Evolutionary conservation across 2,329 filamentous ascomycete species (phyloP).

Genomic region (Alternaria postmessia): DNA sequence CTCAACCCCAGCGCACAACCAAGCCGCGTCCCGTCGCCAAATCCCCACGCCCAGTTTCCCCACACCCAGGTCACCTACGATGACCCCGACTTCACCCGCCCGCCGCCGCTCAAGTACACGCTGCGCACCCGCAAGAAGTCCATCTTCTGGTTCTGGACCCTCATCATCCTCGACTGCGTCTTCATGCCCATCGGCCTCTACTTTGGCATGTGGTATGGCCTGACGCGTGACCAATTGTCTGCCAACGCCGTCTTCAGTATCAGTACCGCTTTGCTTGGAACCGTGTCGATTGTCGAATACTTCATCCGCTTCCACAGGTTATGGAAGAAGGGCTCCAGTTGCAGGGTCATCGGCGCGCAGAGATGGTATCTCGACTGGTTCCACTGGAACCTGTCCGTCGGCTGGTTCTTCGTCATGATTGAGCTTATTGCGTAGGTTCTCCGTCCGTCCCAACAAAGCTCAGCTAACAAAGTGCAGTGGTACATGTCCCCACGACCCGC

Average conservation of each 20-base stretch:
- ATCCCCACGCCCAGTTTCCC: slow-evolving; percentile 47
- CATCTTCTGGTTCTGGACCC: slow-evolving; percentile 66
- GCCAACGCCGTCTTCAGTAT: slow-evolving; percentile 63
- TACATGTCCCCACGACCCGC: slow-evolving; percentile 57
- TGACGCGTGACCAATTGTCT: slow-evolving; percentile 55
- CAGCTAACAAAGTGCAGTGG: slow-evolving; percentile 45
- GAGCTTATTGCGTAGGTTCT: slow-evolving; percentile 60
- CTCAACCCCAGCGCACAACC: slow-evolving; percentile 29
- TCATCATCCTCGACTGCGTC: slow-evolving; percentile 67
- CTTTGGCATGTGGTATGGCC: slow-evolving; percentile 67
- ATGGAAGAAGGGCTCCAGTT: slow-evolving; percentile 61
- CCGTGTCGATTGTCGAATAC: slow-evolving; percentile 64
- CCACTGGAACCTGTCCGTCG: slow-evolving; percentile 64
- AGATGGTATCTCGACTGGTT: slow-evolving; percentile 63
- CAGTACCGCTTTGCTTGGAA: slow-evolving; percentile 62
- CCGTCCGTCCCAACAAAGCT: neutral
- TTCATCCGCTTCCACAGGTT: slow-evolving; percentile 59
- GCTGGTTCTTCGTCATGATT: slow-evolving; percentile 65
- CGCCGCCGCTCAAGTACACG: slow-evolving; percentile 65
- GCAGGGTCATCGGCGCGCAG: slow-evolving; percentile 60
- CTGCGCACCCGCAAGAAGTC: slow-evolving; percentile 62
- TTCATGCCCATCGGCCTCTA: slow-evolving; percentile 67
- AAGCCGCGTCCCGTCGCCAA: slow-evolving; percentile 41
- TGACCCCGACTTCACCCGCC: slow-evolving; percentile 52
- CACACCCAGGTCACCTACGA: slow-evolving; percentile 53